Percentiles rank a stretch among this genome's conserved stretches.
Evolutionary conservation across 805 yeast genomes (phyloP).

Genomic region (Wickerhamiella azymoides): DNA sequence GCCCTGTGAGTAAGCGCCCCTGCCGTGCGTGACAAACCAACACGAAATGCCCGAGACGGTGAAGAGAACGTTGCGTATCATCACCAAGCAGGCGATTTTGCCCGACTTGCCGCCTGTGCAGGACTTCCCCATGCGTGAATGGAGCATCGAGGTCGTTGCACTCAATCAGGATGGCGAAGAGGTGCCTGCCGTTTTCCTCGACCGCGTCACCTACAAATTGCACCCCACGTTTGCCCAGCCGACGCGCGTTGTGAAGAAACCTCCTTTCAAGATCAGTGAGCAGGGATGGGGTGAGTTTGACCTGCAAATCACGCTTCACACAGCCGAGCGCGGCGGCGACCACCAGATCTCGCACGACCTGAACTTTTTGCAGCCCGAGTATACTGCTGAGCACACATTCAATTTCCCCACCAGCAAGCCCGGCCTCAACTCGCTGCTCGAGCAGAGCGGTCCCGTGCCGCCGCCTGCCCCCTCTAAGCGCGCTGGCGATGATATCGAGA

Average conservation of each 20-base stretch:
- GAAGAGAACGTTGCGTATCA: constrained; percentile 75
- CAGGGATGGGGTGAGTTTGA: constrained; percentile 99
- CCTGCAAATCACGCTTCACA: constrained; percentile 60
- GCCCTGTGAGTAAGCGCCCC: too few relatives aligned
- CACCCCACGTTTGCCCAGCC: constrained; percentile 95
- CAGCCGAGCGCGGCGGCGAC: constrained; percentile 81
- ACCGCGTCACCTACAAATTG: constrained; percentile 80
- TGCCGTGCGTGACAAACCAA: neutral
- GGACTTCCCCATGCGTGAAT: constrained; percentile 87
- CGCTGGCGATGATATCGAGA: constrained; percentile 23
- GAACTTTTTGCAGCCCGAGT: constrained; percentile 66
- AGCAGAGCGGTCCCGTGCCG: constrained; percentile 76
- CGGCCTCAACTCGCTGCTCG: constrained; percentile 52
- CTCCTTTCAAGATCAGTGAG: constrained; percentile 79
- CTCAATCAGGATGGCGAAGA: constrained; percentile 71
- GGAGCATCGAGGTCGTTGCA: constrained; percentile 69
- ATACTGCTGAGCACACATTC: constrained; percentile 63
- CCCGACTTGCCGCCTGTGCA: constrained; percentile 74
- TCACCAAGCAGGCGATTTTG: constrained; percentile 71
- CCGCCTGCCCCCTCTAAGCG: constrained; percentile 28
- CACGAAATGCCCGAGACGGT: constrained; percentile 29
- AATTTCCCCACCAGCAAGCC: constrained; percentile 66
- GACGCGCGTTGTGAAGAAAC: constrained; percentile 58
- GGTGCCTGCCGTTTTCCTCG: constrained; percentile 75
- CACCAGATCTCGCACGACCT: constrained; percentile 76